Conservation (phyloP, 768 basidiomycete genomes). For the Gymnopilus junonius region DNA sequence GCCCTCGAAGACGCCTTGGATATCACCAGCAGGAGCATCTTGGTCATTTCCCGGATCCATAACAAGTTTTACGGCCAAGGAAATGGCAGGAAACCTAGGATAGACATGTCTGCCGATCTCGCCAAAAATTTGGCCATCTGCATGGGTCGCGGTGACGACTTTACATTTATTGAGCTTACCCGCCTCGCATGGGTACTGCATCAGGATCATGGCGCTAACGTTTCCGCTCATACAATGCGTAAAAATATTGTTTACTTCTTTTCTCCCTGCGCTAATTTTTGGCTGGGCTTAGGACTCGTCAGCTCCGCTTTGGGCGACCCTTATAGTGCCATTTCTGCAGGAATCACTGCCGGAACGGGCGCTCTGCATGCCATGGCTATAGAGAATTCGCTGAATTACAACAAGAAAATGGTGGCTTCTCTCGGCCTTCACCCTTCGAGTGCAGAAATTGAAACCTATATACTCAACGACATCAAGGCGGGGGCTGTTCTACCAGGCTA, state of each 20-base stretch:
- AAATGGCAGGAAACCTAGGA: neutral
- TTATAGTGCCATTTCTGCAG: conserved; percentile 4
- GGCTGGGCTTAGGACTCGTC: neutral
- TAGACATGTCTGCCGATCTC: conserved; percentile 4
- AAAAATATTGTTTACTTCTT: neutral
- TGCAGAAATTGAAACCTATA: neutral
- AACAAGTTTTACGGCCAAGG: conserved; percentile 2
- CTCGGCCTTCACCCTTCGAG: conserved; percentile 3
- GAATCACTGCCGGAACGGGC: conserved; percentile 6
- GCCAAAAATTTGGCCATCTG: conserved; percentile 7
- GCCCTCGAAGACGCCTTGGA: conserved; percentile 7
- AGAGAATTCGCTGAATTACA: conserved; percentile 2
- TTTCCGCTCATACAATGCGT: conserved; percentile 11
- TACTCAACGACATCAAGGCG: conserved; percentile 3
- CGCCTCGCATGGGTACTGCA: conserved; percentile 6
- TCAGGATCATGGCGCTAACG: conserved; percentile 9
- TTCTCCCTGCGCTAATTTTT: neutral
- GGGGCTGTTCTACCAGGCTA: conserved; percentile 4
- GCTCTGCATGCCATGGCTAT: conserved; percentile 9
- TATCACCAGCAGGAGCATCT: conserved; percentile 3
- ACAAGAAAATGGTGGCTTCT: conserved; percentile 3
- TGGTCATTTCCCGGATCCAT: conserved; percentile 8
- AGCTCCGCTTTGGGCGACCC: conserved; percentile 8
- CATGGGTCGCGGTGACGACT: conserved; percentile 5
- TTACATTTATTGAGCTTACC: conserved; percentile 6